Percentiles rank a stretch among this genome's conserved stretches.
phyloP scores from a whole-genome alignment of 352 stramenopile genomes.

The Phytophthora cajani region DNA sequence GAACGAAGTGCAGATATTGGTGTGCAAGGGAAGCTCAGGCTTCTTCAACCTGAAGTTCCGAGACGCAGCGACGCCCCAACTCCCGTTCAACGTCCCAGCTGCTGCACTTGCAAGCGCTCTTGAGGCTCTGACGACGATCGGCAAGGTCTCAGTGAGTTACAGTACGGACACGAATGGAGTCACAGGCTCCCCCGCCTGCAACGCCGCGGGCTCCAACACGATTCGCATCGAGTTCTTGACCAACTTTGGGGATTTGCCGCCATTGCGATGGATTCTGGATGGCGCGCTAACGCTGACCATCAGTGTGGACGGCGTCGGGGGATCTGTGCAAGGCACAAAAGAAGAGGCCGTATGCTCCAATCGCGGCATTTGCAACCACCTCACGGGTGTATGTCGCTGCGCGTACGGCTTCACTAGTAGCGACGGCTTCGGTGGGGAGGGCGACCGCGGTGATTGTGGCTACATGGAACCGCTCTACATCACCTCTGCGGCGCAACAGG shows the following conservation, averaged over 20 bases:
- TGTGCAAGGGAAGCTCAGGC: constrained; percentile 64
- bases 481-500: constrained; percentile 68
- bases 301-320: constrained; percentile 48
- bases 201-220: constrained; percentile 49
- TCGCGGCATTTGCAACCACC: constrained; percentile 56
- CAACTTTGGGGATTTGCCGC: constrained; percentile 70
- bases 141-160: constrained; percentile 57
- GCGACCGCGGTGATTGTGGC: constrained; percentile 91
- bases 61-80: constrained; percentile 63
- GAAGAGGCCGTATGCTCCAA: constrained; percentile 72
- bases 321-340: constrained; percentile 66
- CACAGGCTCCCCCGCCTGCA: constrained; percentile 43
- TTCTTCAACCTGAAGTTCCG: constrained; percentile 80
- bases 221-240: constrained; percentile 74
- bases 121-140: constrained; percentile 53
- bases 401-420: constrained; percentile 81
- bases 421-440: constrained; percentile 80
- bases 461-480: constrained; percentile 81
- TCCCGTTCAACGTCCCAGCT: constrained; percentile 51
- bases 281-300: constrained; percentile 62
- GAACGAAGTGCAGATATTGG: constrained; percentile 84
- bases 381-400: constrained; percentile 67
- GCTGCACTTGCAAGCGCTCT: constrained; percentile 42
- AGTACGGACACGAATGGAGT: constrained; percentile 32
- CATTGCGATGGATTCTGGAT: constrained; percentile 71